phyloP scores from a whole-genome alignment of 345 rosid species.

The Pistacia atlantica region DNA sequence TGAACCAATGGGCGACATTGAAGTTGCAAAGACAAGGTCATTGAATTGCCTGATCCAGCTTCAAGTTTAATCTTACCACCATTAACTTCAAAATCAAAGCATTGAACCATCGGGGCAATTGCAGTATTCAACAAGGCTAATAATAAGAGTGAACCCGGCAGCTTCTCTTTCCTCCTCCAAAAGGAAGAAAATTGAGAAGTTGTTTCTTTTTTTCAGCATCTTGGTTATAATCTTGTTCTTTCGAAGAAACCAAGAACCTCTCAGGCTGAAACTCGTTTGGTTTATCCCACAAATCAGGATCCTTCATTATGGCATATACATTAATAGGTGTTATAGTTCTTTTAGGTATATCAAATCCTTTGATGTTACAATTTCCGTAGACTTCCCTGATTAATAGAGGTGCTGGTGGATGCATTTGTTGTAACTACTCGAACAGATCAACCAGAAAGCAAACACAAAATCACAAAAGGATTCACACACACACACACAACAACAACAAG shows the following conservation, averaged over 20 bases:
- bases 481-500: no score
- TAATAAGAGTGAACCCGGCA: slow-evolving; percentile 29
- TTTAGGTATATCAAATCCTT: slow-evolving; percentile 29
- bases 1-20: no score
- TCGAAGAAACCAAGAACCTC: slow-evolving; percentile 30
- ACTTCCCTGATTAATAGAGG: slow-evolving; percentile 11
- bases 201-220: slow-evolving; percentile 16
- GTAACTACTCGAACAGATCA: no score
- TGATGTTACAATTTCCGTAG: slow-evolving; percentile 30
- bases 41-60: slow-evolving; percentile 19
- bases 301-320: slow-evolving; percentile 41
- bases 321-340: slow-evolving; percentile 26
- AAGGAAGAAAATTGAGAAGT: slow-evolving; percentile 2
- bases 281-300: slow-evolving; percentile 32
- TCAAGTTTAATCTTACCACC: neutral
- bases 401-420: neutral
- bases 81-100: slow-evolving; percentile 26
- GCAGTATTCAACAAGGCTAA: slow-evolving; percentile 14
- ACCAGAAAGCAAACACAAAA: no score
- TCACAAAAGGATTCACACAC: no score
- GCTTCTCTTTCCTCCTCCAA: slow-evolving; percentile 37
- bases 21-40: no score
- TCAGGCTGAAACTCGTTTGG: slow-evolving; percentile 16
- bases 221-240: neutral
- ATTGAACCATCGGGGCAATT: neutral